A percentile compares a stretch with the other conserved stretches of the same genome.
Conservation (phyloP, 371 early-diverging fungal genomes). For the Circinella minor region DNA sequence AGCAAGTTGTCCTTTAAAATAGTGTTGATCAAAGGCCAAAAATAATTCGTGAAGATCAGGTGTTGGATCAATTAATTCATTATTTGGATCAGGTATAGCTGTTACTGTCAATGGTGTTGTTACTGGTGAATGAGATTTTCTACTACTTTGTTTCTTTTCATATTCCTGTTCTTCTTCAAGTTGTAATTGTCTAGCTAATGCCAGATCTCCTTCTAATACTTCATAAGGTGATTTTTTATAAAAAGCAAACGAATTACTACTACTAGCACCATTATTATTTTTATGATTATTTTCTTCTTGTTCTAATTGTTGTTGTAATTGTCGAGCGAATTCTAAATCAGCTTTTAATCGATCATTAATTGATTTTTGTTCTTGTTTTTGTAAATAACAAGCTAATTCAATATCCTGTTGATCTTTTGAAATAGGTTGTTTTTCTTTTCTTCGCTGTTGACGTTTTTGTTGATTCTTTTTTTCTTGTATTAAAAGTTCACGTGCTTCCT, state of each 20-base stretch:
- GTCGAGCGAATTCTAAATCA: neutral
- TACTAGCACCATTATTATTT: neutral
- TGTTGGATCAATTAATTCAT: constrained; percentile 24
- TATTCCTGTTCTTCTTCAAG: constrained; percentile 13
- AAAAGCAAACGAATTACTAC: too few species aligned
- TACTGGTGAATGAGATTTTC: neutral
- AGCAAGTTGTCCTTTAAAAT: constrained; percentile 57
- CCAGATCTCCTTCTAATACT: constrained; percentile 19
- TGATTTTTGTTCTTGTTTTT: constrained; percentile 32
- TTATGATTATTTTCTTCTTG: too few species aligned
- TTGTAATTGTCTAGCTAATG: constrained; percentile 20
- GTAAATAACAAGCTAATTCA: constrained; percentile 40
- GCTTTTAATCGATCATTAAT: neutral
- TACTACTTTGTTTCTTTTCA: constrained; percentile 17
- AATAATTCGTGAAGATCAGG: constrained; percentile 63
- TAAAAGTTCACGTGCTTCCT: constrained; percentile 27
- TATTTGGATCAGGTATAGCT: neutral
- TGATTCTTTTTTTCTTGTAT: constrained; percentile 35
- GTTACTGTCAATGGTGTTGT: neutral
- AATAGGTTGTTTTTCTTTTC: too few species aligned
- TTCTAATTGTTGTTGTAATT: too few species aligned
- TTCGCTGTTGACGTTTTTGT: neutral
- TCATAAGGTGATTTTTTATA: neutral
- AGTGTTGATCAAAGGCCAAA: constrained; percentile 55
- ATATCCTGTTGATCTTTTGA: constrained; percentile 24